Evolutionary conservation across 75 land plant genomes (phyloP).

Genomic region (Cryptomeria japonica): DNA sequence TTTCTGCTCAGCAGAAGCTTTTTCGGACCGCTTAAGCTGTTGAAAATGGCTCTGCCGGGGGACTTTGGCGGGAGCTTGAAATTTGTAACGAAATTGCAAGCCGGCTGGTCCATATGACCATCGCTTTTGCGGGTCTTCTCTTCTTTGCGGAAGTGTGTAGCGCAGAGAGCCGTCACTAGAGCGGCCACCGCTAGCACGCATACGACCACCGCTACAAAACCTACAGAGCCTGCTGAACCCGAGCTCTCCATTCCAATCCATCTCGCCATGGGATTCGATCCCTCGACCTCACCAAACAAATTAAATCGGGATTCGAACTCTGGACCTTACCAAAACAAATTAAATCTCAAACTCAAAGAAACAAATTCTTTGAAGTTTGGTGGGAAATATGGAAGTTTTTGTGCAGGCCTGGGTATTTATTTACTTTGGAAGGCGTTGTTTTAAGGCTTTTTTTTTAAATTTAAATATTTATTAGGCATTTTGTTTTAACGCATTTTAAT

Average conservation of each 20-base stretch:
- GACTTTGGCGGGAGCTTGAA: not conserved
- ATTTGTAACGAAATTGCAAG: not conserved
- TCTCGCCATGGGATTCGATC: conserved; percentile 1
- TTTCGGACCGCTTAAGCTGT: not conserved
- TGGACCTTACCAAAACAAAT: too few species aligned
- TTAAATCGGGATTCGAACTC: too few species aligned
- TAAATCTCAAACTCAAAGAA: too few species aligned
- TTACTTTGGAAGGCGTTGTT: too few species aligned
- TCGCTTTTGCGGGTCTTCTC: not conserved
- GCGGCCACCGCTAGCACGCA: not conserved
- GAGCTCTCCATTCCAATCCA: not conserved
- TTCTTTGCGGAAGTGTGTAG: not conserved
- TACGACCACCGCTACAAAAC: not conserved
- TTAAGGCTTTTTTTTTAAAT: too few species aligned
- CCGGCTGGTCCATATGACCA: not conserved
- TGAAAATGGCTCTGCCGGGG: not conserved
- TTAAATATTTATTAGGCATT: too few species aligned
- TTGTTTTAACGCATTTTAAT: too few species aligned
- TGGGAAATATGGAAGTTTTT: too few species aligned
- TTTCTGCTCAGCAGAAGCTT: not conserved
- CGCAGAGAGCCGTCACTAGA: not conserved
- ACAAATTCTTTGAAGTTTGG: too few species aligned
- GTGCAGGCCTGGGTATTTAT: too few species aligned
- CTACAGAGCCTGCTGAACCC: not conserved
- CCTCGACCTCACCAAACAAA: too few species aligned